Evolutionary conservation across 169 alveolate genomes (phyloP), one percentile per base, ranked within the genome.

Genomic region (Eimeria zaria): DNA sequence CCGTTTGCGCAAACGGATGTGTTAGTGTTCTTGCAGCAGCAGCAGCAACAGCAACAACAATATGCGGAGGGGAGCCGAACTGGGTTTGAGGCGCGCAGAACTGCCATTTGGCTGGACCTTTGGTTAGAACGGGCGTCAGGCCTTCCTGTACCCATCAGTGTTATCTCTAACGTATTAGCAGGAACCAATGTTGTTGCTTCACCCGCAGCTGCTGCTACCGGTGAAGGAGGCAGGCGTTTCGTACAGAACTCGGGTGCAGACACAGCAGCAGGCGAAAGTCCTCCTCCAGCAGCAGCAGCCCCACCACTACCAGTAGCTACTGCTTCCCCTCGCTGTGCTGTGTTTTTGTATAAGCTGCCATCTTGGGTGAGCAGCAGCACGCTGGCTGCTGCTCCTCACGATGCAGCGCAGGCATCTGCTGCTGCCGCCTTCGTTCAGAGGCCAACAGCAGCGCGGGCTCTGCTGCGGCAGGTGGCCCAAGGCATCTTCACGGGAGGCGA

Each of bases 391-490:
- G 92, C 92, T 39, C 92, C 92, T 18, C 80, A 84, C 62, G 92
- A 84, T 58, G 92, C 92, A 84, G 92, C 92, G 1, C 92, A 84
- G 55, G 92, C 92, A 22, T 53, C 80, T 58, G 92, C 92, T 84
- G 92, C 92, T 30, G 92, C 92, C 39, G 92, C 92, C 6, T 84
- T 84, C 39, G 92, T 58, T 46, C 92, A 71, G 78, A 46, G 46
- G 41, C 84, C 88, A 48, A 71, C 55, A 33, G 89, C 95, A 51
- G 95, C 89, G 60, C 87, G 76, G 73, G 76, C 53, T 12, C 62
- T 89, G 36, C 89, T 73, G 87, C 87, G 48, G 36, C 88, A 36
- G 39, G 71, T 80, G 30, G 46, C 95, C 7, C 80, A 51, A 60
- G 95, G n/a, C 74, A 16, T 46, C 24, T 87, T 84, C 48, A 60